Percentiles rank a stretch among this genome's conserved stretches.
These are phyloP conservation scores for Irpex rosettiformis DNA, from an alignment of 1,284 basidiomycete genomes.

Conservation along the genomic window DNA sequence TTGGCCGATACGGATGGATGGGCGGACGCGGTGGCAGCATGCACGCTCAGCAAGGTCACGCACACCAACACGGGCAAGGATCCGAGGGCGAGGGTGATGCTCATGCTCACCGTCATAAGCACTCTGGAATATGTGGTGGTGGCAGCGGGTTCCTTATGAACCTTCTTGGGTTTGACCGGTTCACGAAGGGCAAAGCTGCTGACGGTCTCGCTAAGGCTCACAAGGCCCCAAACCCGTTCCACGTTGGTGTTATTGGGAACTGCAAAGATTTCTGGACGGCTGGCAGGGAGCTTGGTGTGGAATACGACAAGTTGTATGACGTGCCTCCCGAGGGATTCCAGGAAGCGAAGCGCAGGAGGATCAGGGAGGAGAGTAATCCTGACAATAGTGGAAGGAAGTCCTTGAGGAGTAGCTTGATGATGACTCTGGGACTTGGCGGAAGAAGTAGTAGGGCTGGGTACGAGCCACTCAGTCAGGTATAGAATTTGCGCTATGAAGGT, in stretches of 20 bases:
- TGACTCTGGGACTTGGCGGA: constrained; percentile 45
- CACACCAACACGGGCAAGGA: constrained; percentile 30
- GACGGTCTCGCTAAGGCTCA: constrained; percentile 72
- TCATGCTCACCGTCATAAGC: constrained; percentile 28
- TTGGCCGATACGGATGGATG: constrained; percentile 96
- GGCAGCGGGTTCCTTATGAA: constrained; percentile 73
- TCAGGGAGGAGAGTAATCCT: constrained; percentile 55
- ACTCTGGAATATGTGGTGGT: constrained; percentile 36
- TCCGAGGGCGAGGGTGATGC: constrained; percentile 19
- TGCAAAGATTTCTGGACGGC: constrained; percentile 96
- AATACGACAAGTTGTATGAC: constrained; percentile 90
- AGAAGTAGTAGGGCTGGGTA: constrained; percentile 50
- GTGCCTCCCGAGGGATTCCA: constrained; percentile 80
- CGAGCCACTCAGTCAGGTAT: constrained; percentile 60
- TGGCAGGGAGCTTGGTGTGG: constrained; percentile 81
- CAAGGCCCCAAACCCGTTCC: constrained; percentile 88
- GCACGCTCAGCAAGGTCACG: constrained; percentile 68
- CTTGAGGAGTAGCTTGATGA: constrained; percentile 42
- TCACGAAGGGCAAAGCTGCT: constrained; percentile 86
- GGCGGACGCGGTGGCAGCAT: constrained; percentile 80
- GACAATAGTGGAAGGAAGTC: constrained; percentile 35
- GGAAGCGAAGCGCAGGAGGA: constrained; percentile 59
- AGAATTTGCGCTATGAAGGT: neutral
- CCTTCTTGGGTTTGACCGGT: constrained; percentile 89
- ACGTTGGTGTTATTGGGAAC: constrained; percentile 80